A percentile compares a stretch with the other conserved stretches of the same genome.
Conservation (phyloP, 768 basidiomycete genomes). For the Coprinopsis cinerea region DNA sequence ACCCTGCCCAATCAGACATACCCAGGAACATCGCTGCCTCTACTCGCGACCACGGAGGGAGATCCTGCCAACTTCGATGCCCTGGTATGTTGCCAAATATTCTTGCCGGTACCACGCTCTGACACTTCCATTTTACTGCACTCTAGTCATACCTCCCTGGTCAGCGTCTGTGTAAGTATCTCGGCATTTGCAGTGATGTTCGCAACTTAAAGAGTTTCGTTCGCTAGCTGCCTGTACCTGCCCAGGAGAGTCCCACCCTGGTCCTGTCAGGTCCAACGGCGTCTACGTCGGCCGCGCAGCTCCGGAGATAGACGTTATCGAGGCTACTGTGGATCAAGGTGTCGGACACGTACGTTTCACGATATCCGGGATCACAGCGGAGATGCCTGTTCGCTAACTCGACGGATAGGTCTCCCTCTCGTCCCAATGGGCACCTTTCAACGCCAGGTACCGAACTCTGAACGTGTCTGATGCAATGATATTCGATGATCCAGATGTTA, state of each 20-base stretch:
- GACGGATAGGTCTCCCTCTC: conserved; percentile 40
- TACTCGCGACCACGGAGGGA: conserved; percentile 36
- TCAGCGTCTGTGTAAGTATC: conserved; percentile 28
- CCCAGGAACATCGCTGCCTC: conserved; percentile 44
- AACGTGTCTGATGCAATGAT: conserved; percentile 38
- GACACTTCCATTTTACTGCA: not conserved
- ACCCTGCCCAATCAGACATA: conserved; percentile 72
- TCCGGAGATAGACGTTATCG: conserved; percentile 63
- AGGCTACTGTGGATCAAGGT: conserved; percentile 35
- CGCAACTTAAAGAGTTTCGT: not conserved
- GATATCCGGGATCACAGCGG: not conserved
- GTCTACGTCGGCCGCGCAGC: conserved; percentile 51
- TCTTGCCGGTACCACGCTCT: not conserved
- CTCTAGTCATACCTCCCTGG: conserved; percentile 63
- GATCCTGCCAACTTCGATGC: conserved; percentile 33
- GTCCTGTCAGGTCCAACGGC: conserved; percentile 36
- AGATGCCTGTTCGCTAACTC: not conserved
- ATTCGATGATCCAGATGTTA: conserved; percentile 41
- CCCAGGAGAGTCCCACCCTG: conserved; percentile 34
- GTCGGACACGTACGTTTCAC: conserved; percentile 20
- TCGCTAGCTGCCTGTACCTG: conserved; percentile 32
- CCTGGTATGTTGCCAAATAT: conserved; percentile 18
- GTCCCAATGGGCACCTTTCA: conserved; percentile 54
- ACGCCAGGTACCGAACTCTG: conserved; percentile 48
- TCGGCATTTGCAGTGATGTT: not conserved